Base-by-base conservation (phyloP, 345 rosid genomes). In the Eucalyptus tenuipes region DNA sequence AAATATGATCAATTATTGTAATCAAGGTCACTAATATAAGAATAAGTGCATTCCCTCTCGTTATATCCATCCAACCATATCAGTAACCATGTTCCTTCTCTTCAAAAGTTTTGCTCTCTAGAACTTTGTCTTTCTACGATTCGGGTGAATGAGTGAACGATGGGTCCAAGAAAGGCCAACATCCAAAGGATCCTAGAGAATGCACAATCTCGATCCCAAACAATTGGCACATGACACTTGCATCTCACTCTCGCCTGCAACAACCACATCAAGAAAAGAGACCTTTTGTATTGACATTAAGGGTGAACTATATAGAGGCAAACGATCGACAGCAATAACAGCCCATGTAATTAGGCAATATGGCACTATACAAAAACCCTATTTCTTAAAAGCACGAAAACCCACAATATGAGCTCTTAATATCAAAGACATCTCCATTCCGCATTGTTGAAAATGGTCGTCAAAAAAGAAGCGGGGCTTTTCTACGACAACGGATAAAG, bases 31-130 rank as follows among this genome's bases (percentile, higher is more conserved):
- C 0, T 55, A 55, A 24, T 24, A 55, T 55, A 55, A 55, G 29
- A 24, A 55, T 3, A 1, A 0, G 27, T 8, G 61, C 0, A 3
- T 9, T 8, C 0, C 61, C 0, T 0, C 61, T 22, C 27, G 0
- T 24, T 2, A 2, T 4, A 55, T 55, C 6, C 61, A 4, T 4
- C 61, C 27, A 22, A 25, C 6, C 6, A 55, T 22, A 22, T 10
- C 0, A 55, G 1, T 55, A 55, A 24, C 1, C 0, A 55, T 22
- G 29, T 55, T 55, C 1, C 0, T 24, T 55, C 1, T 55, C 29
- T 55, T 55, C 61, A 9, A 55, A 55, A 55, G 29, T 24, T 55
- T 55, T 7, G 0, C 61, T 24, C 2, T 24, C 29, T 55, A 55
- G 6, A 55, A 24, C 13, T 55, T 4, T 52, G 10, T 52, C 57